Percentiles rank a stretch among this genome's conserved stretches.
phyloP scores from a whole-genome alignment of 1,139 yeast species.

The Blastobotrys proliferans region DNA sequence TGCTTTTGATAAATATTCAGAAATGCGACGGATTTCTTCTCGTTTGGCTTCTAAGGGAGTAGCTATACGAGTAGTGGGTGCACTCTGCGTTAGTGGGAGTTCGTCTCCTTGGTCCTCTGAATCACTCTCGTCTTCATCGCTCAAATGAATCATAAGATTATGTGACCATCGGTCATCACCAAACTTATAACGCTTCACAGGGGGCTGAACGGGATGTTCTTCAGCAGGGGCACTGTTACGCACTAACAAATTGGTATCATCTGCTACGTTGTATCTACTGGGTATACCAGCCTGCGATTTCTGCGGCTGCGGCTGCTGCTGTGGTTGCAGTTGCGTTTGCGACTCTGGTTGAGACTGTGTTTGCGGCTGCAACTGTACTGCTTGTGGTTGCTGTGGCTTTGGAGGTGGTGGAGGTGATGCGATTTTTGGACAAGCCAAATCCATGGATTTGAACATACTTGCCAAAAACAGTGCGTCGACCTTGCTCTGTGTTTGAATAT shows the following conservation, averaged over 20 bases:
- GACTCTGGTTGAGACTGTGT: background rate
- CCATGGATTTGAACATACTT: slow-evolving; percentile 21
- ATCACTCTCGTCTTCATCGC: slow-evolving; percentile 22
- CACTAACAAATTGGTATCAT: background rate
- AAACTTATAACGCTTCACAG: slow-evolving; percentile 23
- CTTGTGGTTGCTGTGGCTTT: background rate
- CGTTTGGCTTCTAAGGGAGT: slow-evolving; percentile 11
- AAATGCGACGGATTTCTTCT: slow-evolving; percentile 17
- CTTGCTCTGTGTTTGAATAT: slow-evolving; percentile 25
- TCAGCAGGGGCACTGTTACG: background rate
- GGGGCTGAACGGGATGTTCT: background rate
- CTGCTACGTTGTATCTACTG: too few relatives aligned
- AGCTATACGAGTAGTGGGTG: background rate
- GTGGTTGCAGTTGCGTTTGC: background rate
- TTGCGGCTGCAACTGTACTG: background rate
- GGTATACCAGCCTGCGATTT: background rate
- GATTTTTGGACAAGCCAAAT: slow-evolving; percentile 14
- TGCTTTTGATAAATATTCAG: slow-evolving; percentile 9
- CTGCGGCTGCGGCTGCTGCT: background rate
- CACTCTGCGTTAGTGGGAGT: too few relatives aligned
- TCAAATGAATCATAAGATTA: slow-evolving; percentile 21
- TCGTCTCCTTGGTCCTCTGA: slow-evolving; percentile 2
- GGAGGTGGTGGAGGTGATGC: slow-evolving; percentile 1
- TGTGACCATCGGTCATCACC: slow-evolving; percentile 36
- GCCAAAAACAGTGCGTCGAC: slow-evolving; percentile 21